Evolutionary conservation across 2,329 filamentous ascomycete species (phyloP).

Genomic region (Trichoderma simmonsii): DNA sequence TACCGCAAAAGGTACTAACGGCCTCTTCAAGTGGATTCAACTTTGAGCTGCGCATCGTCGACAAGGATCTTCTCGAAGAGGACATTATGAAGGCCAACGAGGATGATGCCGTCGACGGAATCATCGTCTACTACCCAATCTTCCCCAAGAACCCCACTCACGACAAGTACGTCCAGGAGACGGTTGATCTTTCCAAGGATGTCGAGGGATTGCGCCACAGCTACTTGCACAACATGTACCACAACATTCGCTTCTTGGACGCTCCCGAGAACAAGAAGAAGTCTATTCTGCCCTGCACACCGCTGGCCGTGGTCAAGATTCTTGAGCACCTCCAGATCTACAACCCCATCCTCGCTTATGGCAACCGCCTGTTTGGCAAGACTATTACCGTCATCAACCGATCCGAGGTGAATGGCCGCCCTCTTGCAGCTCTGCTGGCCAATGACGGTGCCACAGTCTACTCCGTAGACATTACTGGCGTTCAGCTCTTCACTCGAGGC

Average conservation of each 20-base stretch:
- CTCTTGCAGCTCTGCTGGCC: constrained; percentile 85
- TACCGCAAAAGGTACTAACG: constrained; percentile 18
- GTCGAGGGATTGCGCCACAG: constrained; percentile 92
- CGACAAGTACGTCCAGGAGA: constrained; percentile 94
- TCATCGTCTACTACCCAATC: constrained; percentile 98
- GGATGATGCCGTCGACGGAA: constrained; percentile 74
- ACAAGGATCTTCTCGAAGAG: constrained; percentile 87
- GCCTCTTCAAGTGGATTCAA: constrained; percentile 67
- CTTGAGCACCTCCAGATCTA: constrained; percentile 94
- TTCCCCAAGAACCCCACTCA: constrained; percentile 76
- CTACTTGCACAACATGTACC: constrained; percentile 99
- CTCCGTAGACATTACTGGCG: constrained; percentile 86
- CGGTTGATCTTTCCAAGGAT: constrained; percentile 85
- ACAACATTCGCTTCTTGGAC: constrained; percentile 94
- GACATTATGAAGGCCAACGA: constrained; percentile 80
- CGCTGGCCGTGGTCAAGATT: constrained; percentile 94
- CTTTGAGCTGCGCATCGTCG: constrained; percentile 79
- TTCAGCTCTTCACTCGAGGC: constrained; percentile 89
- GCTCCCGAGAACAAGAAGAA: constrained; percentile 73
- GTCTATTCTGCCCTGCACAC: constrained; percentile 92
- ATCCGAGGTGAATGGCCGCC: constrained; percentile 91
- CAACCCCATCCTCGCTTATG: constrained; percentile 88
- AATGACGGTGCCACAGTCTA: constrained; percentile 97
- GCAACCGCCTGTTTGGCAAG: constrained; percentile 88
- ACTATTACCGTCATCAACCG: constrained; percentile 96